Evolutionary conservation across 2,329 filamentous ascomycete species (phyloP).

Genomic region (Cladophialophora yegresii): DNA sequence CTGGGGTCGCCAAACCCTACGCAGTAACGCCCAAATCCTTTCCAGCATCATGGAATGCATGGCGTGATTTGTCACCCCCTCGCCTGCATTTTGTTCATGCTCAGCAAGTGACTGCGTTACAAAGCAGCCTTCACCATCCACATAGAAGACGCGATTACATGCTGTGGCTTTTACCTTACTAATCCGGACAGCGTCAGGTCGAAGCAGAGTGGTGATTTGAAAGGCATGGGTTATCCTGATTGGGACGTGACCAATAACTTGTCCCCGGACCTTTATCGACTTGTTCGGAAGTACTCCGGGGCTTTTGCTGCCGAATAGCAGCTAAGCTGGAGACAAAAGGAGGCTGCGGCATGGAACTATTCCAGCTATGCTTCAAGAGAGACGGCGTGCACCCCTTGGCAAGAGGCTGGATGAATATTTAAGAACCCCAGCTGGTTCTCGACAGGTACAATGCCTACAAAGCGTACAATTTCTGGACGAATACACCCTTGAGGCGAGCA

Average conservation of each 20-base stretch:
- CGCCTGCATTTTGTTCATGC: not conserved
- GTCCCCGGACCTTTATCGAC: not conserved
- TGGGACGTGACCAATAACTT: not conserved
- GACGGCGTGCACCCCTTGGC: not conserved
- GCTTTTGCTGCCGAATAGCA: not conserved
- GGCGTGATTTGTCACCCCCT: not conserved
- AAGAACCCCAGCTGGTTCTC: not conserved
- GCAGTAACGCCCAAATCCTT: not conserved
- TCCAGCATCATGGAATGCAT: not conserved
- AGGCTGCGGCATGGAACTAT: not conserved
- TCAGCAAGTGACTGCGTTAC: not conserved
- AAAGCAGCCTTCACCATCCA: conserved; percentile 1
- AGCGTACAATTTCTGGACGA: not conserved
- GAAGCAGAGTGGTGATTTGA: not conserved
- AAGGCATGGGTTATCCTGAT: not conserved
- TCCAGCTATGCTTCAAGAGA: not conserved
- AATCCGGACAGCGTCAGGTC: not conserved
- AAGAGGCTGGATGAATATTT: conserved; percentile 4
- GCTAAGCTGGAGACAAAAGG: not conserved
- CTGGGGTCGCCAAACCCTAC: not conserved
- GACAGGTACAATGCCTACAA: not conserved
- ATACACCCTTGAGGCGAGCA: not conserved
- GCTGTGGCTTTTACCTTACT: not conserved
- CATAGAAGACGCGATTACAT: not conserved
- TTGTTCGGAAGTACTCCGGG: not conserved